Base-by-base conservation (phyloP, 2,329 filamentous ascomycete species). In the Diaporthe sp. region DNA sequence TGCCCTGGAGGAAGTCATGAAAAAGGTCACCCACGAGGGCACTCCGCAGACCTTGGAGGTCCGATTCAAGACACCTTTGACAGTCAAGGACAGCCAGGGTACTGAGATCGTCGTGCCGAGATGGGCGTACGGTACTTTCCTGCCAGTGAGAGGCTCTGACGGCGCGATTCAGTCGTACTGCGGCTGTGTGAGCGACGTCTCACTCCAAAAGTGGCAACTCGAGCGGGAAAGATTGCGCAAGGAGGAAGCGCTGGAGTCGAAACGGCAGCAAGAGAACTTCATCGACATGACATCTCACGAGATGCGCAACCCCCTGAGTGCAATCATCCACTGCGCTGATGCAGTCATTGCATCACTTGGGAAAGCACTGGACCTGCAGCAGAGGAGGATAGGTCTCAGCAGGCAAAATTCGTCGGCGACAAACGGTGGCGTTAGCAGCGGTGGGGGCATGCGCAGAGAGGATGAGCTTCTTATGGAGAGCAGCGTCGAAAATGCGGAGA, bases 261-360 rank as follows among this genome's bases (percentile, higher is more conserved):
- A 89, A 79, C 85, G 92, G 7, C 93, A 94, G 80, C 94, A 96
- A 80, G 93, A 96, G 79, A 94, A 94, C 78, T 95, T 95, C 79
- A 94, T 96, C 80, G 94, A 95, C 82, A 94, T 95, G 86, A 90
- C 89, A 1, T 91, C 90, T 20, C 92, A 94, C 81, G 92, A 94
- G 81, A 92, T 94, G 90, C 88, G 93, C 37, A 95, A 95, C 79
- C 93, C 93, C 0, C 85, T 95, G 37, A 92, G 90, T 58, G 93
- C 93, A 1, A 95, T 95, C 25, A 84, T 95, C 39, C 93, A 95
- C 81, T 94, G 92, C 80, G 92, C 92, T 1, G 93, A 95, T 77
- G 92, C 93, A 72, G 94, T 95, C 42, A 88, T 89, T 22, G 87
- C 87, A 12, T 88, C 87, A 6, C 83, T 90, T 3, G 80, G 84